A percentile compares a stretch with the other conserved stretches of the same genome.
Evolutionary conservation across 371 early-diverging fungal genomes (phyloP).

Genomic region (Haplosporangium sp.): DNA sequence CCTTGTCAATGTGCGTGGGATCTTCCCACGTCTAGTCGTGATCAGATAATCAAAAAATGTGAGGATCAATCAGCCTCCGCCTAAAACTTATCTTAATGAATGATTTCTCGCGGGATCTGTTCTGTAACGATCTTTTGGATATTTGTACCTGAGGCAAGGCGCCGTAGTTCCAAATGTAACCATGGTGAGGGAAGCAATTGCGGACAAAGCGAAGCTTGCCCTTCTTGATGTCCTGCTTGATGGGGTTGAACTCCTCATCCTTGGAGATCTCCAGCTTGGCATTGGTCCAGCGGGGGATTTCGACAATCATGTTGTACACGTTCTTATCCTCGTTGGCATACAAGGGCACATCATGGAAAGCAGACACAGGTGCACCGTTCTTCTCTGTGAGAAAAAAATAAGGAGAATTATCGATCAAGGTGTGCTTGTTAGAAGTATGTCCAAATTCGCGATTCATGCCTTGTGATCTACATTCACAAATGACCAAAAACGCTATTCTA

Average conservation of each 20-base stretch:
- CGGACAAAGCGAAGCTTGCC: slow-evolving; percentile 98
- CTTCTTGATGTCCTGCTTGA: slow-evolving; percentile 99
- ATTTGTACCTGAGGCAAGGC: slow-evolving; percentile 89
- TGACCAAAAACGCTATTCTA: too few species aligned
- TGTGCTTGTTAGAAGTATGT: too few species aligned
- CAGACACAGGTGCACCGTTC: slow-evolving; percentile 85
- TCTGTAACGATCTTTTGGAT: not conserved
- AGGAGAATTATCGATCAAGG: too few species aligned
- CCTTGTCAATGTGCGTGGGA: slow-evolving; percentile 85
- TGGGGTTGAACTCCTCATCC: slow-evolving; percentile 95
- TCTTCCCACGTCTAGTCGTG: slow-evolving; percentile 96
- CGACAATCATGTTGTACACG: slow-evolving; percentile 97
- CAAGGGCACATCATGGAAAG: slow-evolving; percentile 99
- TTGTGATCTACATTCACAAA: too few species aligned
- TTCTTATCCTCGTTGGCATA: slow-evolving; percentile 86
- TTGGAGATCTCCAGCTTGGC: slow-evolving; percentile 99
- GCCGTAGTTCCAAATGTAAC: slow-evolving; percentile 99
- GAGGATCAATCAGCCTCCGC: not conserved
- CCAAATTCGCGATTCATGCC: too few species aligned
- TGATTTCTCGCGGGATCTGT: too few species aligned
- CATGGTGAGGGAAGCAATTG: slow-evolving; percentile 99
- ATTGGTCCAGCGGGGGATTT: slow-evolving; percentile 99
- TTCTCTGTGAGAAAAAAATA: slow-evolving; percentile 59
- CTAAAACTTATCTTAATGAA: too few species aligned
- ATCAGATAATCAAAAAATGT: not conserved